These are phyloP conservation scores for Penicillium palitans DNA, from an alignment of 2,329 filamentous ascomycete species.

Conservation along the genomic window DNA sequence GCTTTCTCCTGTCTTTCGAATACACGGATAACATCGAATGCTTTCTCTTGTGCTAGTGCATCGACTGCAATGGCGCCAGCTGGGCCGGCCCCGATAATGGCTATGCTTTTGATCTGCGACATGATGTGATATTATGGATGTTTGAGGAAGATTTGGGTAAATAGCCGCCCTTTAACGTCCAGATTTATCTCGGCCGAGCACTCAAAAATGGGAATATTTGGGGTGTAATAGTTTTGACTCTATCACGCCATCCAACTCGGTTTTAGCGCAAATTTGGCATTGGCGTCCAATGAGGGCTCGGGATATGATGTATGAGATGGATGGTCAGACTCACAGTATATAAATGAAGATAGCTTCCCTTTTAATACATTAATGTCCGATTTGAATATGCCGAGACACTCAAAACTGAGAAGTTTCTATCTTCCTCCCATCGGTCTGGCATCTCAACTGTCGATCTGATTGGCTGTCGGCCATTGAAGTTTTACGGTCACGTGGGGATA, in stretches of 20 bases:
- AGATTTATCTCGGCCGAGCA: constrained; percentile 21
- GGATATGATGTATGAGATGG: neutral
- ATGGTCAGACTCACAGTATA: neutral
- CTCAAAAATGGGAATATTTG: constrained; percentile 2
- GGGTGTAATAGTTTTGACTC: constrained; percentile 12
- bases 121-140: constrained; percentile 2
- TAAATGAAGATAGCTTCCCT: neutral
- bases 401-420: neutral
- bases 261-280: constrained; percentile 15
- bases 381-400: neutral
- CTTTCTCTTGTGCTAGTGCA: constrained; percentile 59
- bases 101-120: constrained; percentile 46
- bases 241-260: constrained; percentile 22
- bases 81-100: constrained; percentile 63
- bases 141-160: neutral
- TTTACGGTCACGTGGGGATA: neutral
- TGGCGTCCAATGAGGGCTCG: neutral
- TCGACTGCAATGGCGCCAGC: constrained; percentile 62
- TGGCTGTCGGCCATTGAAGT: neutral
- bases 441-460: neutral
- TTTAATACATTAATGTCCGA: too few relatives aligned
- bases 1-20: constrained; percentile 62
- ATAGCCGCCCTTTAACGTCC: neutral
- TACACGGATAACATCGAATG: constrained; percentile 60
- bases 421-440: neutral